These are phyloP conservation scores for Colletotrichum noveboracense DNA, from an alignment of 2,329 filamentous ascomycete genomes.

Conservation along the genomic window DNA sequence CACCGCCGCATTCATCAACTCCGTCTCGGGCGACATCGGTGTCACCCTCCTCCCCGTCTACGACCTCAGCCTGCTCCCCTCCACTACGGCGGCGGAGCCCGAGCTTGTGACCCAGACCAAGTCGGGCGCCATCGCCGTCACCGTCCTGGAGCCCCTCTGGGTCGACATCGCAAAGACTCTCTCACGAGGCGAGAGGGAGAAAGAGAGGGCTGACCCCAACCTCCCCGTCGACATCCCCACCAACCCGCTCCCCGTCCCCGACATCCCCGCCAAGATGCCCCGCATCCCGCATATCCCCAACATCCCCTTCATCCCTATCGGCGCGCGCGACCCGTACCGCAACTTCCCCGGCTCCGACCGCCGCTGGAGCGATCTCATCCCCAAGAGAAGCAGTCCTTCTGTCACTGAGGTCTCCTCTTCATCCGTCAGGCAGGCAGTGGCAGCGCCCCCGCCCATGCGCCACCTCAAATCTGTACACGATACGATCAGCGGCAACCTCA, in stretches of 20 bases:
- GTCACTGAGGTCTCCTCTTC: background rate
- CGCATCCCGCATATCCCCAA: background rate
- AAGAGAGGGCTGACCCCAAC: constrained; percentile 13
- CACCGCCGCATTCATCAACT: constrained; percentile 36
- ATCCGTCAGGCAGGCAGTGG: background rate
- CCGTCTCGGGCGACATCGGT: constrained; percentile 45
- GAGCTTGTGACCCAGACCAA: constrained; percentile 47
- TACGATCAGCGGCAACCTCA: constrained; percentile 48
- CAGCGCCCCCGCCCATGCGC: constrained; percentile 29
- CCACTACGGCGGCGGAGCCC: constrained; percentile 23
- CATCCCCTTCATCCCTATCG: background rate
- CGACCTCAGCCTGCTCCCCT: constrained; percentile 26
- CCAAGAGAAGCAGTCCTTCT: background rate
- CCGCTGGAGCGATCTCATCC: background rate
- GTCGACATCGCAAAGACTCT: constrained; percentile 25
- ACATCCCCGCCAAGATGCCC: constrained; percentile 1
- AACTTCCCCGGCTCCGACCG: constrained; percentile 19
- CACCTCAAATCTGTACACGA: constrained; percentile 46
- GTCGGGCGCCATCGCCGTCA: constrained; percentile 45
- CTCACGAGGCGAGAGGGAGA: constrained; percentile 9
- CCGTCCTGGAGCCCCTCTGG: constrained; percentile 51
- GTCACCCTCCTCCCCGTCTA: constrained; percentile 50
- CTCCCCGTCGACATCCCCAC: constrained; percentile 19
- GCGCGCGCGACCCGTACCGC: constrained; percentile 23
- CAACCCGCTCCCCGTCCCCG: constrained; percentile 10